These are phyloP conservation scores for Atkinsonella hypoxylon DNA, from an alignment of 2,329 filamentous ascomycete species.

Conservation along the genomic window DNA sequence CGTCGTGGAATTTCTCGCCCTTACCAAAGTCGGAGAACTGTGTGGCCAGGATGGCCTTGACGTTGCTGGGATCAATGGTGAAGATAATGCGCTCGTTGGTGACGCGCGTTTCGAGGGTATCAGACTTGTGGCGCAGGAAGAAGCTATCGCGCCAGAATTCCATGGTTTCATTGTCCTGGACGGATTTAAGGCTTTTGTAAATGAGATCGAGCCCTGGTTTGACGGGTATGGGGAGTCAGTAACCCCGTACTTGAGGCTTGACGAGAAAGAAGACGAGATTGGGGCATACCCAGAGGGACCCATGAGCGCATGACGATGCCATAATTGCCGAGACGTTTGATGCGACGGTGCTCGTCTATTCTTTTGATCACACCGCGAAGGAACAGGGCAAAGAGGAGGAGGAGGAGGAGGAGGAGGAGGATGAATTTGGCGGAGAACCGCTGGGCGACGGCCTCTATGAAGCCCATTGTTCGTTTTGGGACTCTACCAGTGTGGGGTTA, in stretches of 20 bases:
- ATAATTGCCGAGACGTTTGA: constrained; percentile 33
- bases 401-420: constrained; percentile 23
- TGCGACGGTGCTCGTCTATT: constrained; percentile 30
- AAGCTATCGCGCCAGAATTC: constrained; percentile 50
- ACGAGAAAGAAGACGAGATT: too few relatives aligned
- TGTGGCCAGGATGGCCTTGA: constrained; percentile 43
- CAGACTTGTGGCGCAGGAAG: constrained; percentile 23
- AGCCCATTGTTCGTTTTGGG: constrained; percentile 26
- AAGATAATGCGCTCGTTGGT: constrained; percentile 31
- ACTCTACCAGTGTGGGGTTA: too few relatives aligned
- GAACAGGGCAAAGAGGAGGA: constrained; percentile 22
- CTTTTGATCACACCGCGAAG: constrained; percentile 25
- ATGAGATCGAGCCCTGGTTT: constrained; percentile 50
- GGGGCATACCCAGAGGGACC: constrained; percentile 33
- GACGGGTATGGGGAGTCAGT: too few relatives aligned
- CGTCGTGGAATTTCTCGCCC: constrained; percentile 27
- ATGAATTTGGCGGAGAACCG: constrained; percentile 30
- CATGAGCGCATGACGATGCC: constrained; percentile 23
- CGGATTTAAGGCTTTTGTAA: constrained; percentile 39
- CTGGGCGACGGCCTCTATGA: constrained; percentile 35
- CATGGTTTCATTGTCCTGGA: constrained; percentile 41
- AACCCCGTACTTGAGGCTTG: too few relatives aligned
- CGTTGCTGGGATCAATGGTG: constrained; percentile 42
- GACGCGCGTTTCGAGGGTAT: constrained; percentile 53
- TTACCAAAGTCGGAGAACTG: constrained; percentile 44